Conservation (phyloP, 2,329 filamentous ascomycete genomes). For the Fusarium keratoplasticum region DNA sequence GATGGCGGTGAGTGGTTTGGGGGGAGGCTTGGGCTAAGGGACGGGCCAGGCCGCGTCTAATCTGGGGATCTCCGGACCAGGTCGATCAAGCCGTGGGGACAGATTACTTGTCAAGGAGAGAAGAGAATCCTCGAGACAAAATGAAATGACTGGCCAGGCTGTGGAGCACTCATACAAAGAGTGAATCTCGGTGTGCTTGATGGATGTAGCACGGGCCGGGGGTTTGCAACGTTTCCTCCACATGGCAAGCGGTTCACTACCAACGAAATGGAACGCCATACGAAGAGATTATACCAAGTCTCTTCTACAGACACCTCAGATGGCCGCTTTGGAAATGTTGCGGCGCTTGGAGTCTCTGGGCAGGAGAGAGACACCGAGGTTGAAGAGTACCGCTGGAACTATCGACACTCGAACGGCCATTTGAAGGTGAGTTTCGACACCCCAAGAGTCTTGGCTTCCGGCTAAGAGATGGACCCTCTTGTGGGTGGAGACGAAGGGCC, state of each 20-base stretch:
- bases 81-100: neutral
- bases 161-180: neutral
- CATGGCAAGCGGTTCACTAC: neutral
- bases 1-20: constrained; percentile 28
- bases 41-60: constrained; percentile 32
- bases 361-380: neutral
- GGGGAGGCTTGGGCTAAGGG: constrained; percentile 16
- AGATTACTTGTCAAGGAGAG: neutral
- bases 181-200: neutral
- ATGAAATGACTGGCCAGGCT: neutral
- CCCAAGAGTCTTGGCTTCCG: neutral
- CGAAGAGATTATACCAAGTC: neutral
- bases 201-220: constrained; percentile 7
- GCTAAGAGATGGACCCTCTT: constrained; percentile 3
- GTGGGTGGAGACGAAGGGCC: constrained; percentile 25
- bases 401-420: neutral
- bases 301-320: neutral
- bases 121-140: neutral
- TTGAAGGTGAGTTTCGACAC: neutral
- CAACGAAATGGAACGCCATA: neutral
- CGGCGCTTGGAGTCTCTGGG: neutral
- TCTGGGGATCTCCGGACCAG: constrained; percentile 1
- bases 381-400: neutral
- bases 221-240: neutral
- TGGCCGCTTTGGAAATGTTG: neutral